A percentile compares a stretch with the other conserved stretches of the same genome.
Evolutionary conservation across 768 basidiomycete species (phyloP).

Genomic region (Rhizopogon salebrosus): DNA sequence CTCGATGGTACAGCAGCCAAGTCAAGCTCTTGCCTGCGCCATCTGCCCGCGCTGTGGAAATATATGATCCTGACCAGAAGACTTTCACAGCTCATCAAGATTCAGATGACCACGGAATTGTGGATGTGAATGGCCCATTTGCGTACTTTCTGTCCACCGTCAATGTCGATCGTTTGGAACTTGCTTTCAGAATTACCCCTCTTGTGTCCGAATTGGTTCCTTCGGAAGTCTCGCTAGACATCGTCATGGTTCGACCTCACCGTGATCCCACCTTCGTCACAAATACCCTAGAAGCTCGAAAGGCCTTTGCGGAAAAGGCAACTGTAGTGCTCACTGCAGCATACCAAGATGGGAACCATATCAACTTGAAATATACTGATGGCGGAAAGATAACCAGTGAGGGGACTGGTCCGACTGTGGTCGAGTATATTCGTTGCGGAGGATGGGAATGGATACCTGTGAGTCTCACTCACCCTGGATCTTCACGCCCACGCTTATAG

Average conservation of each 20-base stretch:
- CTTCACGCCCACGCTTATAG: neutral
- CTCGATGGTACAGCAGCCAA: slow-evolving; percentile 60
- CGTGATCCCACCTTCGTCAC: slow-evolving; percentile 44
- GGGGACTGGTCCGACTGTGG: slow-evolving; percentile 48
- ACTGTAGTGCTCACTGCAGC: slow-evolving; percentile 57
- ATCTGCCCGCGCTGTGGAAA: slow-evolving; percentile 38
- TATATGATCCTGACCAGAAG: slow-evolving; percentile 52
- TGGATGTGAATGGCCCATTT: slow-evolving; percentile 70
- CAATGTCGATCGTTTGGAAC: slow-evolving; percentile 84
- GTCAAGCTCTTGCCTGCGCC: slow-evolving; percentile 52
- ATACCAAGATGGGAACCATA: slow-evolving; percentile 74
- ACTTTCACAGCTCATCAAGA: slow-evolving; percentile 43
- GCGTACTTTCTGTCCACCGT: slow-evolving; percentile 79
- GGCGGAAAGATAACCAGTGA: slow-evolving; percentile 36
- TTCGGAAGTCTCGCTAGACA: slow-evolving; percentile 51
- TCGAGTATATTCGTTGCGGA: slow-evolving; percentile 75
- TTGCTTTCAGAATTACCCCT: slow-evolving; percentile 74
- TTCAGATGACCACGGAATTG: slow-evolving; percentile 28
- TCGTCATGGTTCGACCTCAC: slow-evolving; percentile 71
- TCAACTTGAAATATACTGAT: slow-evolving; percentile 50
- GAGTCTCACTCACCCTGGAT: slow-evolving; percentile 20
- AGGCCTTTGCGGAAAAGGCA: slow-evolving; percentile 47
- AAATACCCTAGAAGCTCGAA: slow-evolving; percentile 40
- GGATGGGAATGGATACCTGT: slow-evolving; percentile 90
- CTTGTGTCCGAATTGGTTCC: slow-evolving; percentile 44